These are phyloP conservation scores for Sabuloglossum arenarium DNA, from an alignment of 495 filamentous ascomycete genomes.

Conservation along the genomic window DNA sequence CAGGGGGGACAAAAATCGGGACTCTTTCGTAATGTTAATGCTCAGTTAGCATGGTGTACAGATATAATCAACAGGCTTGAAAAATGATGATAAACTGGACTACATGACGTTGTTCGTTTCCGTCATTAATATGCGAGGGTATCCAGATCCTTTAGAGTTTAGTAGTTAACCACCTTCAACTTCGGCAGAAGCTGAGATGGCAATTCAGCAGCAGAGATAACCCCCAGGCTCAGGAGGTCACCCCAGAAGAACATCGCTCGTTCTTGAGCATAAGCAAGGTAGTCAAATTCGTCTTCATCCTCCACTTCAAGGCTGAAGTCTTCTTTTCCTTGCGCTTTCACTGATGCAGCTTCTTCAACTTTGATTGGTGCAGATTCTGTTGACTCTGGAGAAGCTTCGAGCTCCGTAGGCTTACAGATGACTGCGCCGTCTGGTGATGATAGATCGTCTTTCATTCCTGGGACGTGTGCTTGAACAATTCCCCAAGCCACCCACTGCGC, in stretches of 20 bases:
- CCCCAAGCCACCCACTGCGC: conserved; percentile 95
- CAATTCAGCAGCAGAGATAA: conserved; percentile 52
- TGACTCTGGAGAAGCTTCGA: neutral
- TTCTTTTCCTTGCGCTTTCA: conserved; percentile 4
- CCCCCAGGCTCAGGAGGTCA: conserved; percentile 52
- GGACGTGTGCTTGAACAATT: conserved; percentile 77
- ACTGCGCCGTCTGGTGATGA: neutral
- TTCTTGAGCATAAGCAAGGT: conserved; percentile 77
- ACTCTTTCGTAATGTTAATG: neutral
- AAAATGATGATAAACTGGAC: neutral
- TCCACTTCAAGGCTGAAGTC: conserved; percentile 21
- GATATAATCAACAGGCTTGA: neutral
- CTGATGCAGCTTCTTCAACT: conserved; percentile 4
- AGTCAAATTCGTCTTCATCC: conserved; percentile 64
- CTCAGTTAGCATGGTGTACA: neutral
- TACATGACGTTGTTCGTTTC: no score
- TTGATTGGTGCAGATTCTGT: conserved; percentile 3
- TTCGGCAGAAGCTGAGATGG: conserved; percentile 34
- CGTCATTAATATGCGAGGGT: no score
- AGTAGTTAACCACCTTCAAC: conserved; percentile 42
- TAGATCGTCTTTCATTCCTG: conserved; percentile 24
- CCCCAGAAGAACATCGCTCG: conserved; percentile 85
- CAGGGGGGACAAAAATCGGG: neutral
- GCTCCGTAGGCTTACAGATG: neutral
- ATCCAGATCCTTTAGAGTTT: no score